Percentiles rank a stretch among this genome's conserved stretches.
phyloP scores from a whole-genome alignment of 495 filamentous ascomycete genomes.

The Sphaerosporella brunnea region DNA sequence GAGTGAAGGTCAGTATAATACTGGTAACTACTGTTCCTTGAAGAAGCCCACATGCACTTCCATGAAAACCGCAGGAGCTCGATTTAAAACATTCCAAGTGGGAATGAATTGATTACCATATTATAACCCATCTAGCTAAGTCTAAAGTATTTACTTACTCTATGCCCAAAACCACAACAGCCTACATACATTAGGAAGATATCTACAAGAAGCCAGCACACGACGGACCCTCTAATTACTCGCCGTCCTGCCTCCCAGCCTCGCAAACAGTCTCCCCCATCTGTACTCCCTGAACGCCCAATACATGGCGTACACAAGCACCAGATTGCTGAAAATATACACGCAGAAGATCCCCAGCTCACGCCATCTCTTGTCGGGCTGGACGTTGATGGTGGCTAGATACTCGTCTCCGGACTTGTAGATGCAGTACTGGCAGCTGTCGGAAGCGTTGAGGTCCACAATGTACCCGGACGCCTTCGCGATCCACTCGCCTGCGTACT shows the following conservation, averaged over 20 bases:
- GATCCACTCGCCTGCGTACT: slow-evolving; percentile 35
- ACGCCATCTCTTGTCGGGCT: slow-evolving; percentile 20
- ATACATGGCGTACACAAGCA: slow-evolving; percentile 17
- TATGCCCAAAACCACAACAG: neutral
- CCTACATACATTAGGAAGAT: neutral
- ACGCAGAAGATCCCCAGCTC: slow-evolving; percentile 21
- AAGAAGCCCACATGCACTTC: no score
- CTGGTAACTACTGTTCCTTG: no score
- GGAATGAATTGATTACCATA: neutral
- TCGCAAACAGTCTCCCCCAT: slow-evolving; percentile 20
- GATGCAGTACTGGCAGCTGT: slow-evolving; percentile 43
- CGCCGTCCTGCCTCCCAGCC: slow-evolving; percentile 5
- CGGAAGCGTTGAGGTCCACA: slow-evolving; percentile 26
- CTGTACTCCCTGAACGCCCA: slow-evolving; percentile 23
- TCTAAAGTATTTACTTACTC: neutral
- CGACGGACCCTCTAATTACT: neutral
- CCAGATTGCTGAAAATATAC: slow-evolving; percentile 16
- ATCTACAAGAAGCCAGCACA: no score
- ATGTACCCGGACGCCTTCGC: slow-evolving; percentile 37
- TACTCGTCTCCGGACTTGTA: slow-evolving; percentile 42
- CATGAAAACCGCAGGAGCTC: neutral
- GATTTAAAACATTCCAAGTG: neutral
- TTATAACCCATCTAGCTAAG: neutral
- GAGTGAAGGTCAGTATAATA: no score
- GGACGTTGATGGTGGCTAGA: slow-evolving; percentile 26